Evolutionary conservation across 176 grass and related monocot species (phyloP).

Genomic region (Alopecurus myosuroides): DNA sequence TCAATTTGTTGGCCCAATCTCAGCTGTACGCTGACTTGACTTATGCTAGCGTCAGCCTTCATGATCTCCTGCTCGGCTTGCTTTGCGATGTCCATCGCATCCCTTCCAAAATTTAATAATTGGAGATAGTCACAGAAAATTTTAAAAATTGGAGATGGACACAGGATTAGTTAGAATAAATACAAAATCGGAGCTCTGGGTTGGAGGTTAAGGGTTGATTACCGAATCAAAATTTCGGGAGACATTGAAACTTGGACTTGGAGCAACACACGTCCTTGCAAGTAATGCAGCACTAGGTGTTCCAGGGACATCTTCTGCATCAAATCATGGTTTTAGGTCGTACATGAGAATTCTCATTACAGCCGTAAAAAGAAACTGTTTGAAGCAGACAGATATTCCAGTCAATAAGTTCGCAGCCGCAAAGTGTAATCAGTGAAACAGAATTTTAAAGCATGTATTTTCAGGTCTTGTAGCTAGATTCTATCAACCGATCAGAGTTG

Average conservation of each 20-base stretch:
- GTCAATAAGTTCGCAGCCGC: neutral
- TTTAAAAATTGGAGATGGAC: constrained; percentile 17
- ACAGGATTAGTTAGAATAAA: neutral
- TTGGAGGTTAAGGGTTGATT: constrained; percentile 23
- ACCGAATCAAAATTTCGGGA: constrained; percentile 66
- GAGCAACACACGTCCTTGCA: constrained; percentile 71
- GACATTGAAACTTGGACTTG: constrained; percentile 84
- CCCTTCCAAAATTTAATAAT: constrained; percentile 40
- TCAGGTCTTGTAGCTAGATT: neutral
- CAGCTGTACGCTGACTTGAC: constrained; percentile 78
- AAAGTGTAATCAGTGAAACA: neutral
- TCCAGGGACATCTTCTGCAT: constrained; percentile 91
- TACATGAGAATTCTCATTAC: neutral
- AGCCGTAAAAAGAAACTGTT: neutral
- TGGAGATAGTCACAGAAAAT: constrained; percentile 1
- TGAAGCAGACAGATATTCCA: neutral
- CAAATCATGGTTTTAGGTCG: neutral
- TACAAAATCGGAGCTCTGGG: neutral
- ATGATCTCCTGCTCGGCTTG: constrained; percentile 74
- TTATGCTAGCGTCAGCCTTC: constrained; percentile 60
- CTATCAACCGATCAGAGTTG: neutral
- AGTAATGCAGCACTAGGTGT: constrained; percentile 64
- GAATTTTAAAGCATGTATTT: neutral
- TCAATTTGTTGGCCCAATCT: constrained; percentile 67
- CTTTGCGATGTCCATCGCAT: constrained; percentile 78